A percentile compares a stretch with the other conserved stretches of the same genome.
Evolutionary conservation across 345 rosid genomes (phyloP).

Genomic region (Pugionium cornutum): DNA sequence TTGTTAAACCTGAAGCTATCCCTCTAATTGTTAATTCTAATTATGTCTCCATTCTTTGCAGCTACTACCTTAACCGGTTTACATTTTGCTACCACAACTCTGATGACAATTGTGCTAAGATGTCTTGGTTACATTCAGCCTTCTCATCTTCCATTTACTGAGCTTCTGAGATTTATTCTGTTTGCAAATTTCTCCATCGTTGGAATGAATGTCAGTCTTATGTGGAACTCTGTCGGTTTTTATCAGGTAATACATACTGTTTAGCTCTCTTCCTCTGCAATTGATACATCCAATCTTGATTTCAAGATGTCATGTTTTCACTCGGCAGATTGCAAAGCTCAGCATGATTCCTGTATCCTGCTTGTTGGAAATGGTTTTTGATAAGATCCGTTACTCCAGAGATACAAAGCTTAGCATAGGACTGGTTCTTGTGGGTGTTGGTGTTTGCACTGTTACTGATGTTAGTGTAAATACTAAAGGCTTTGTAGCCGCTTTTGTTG

Average conservation of each 20-base stretch:
- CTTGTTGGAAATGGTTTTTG: constrained; percentile 78
- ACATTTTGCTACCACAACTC: neutral
- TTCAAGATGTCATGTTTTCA: neutral
- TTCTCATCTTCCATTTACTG: constrained; percentile 75
- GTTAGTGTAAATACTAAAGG: constrained; percentile 82
- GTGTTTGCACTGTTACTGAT: constrained; percentile 90
- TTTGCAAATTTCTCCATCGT: constrained; percentile 84
- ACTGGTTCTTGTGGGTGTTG: constrained; percentile 84
- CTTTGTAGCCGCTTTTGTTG: constrained; percentile 73
- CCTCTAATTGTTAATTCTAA: no score
- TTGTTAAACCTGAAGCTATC: no score
- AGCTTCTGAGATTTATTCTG: constrained; percentile 71
- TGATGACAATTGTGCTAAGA: constrained; percentile 63
- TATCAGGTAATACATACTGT: constrained; percentile 59
- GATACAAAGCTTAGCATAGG: constrained; percentile 77
- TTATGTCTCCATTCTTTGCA: neutral
- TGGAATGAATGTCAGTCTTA: constrained; percentile 93
- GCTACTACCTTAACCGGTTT: neutral
- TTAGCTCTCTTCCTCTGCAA: no score
- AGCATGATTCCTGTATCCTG: constrained; percentile 94
- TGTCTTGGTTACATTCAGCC: constrained; percentile 84
- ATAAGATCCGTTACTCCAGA: constrained; percentile 80
- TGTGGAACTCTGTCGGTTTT: constrained; percentile 98
- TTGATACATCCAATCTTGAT: neutral
- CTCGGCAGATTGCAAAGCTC: constrained; percentile 79